Evolutionary conservation across 169 alveolate genomes (phyloP).

Genomic region (Eimeria falciformis): DNA sequence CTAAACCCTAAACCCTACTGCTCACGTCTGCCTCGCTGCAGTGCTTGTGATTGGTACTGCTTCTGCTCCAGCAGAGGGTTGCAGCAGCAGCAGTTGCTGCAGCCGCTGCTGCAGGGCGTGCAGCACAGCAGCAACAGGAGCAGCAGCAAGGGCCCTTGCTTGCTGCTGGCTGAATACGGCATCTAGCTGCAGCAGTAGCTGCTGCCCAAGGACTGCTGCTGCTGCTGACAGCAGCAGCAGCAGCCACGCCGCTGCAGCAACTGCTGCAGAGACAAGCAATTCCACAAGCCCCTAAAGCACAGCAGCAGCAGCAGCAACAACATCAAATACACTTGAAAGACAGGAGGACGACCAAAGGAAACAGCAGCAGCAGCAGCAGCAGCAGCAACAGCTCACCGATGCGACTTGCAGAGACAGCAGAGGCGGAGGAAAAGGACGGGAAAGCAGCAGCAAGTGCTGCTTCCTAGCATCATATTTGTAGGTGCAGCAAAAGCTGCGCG

Average conservation of each 20-base stretch:
- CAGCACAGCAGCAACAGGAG: slow-evolving; percentile 22
- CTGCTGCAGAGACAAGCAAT: not conserved
- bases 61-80: not conserved
- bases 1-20: no score
- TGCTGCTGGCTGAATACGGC: not conserved
- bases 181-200: slow-evolving; percentile 1
- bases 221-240: slow-evolving; percentile 35
- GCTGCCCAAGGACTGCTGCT: not conserved
- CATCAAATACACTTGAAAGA: not conserved
- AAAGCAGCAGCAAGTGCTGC: slow-evolving; percentile 18
- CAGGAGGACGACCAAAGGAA: not conserved
- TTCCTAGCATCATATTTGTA: not conserved
- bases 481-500: slow-evolving; percentile 17
- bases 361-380: not conserved
- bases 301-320: not conserved
- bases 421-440: not conserved
- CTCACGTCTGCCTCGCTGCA: not conserved
- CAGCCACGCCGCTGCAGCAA: slow-evolving; percentile 3
- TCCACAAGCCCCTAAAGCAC: slow-evolving; percentile 5
- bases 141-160: not conserved
- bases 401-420: not conserved
- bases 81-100: slow-evolving; percentile 24
- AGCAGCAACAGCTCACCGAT: not conserved
- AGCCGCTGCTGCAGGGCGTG: slow-evolving; percentile 32
- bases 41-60: not conserved